A percentile compares a stretch with the other conserved stretches of the same genome.
Evolutionary conservation across 2,329 filamentous ascomycete species (phyloP).

Genomic region (Dothiorella sarmentorum): DNA sequence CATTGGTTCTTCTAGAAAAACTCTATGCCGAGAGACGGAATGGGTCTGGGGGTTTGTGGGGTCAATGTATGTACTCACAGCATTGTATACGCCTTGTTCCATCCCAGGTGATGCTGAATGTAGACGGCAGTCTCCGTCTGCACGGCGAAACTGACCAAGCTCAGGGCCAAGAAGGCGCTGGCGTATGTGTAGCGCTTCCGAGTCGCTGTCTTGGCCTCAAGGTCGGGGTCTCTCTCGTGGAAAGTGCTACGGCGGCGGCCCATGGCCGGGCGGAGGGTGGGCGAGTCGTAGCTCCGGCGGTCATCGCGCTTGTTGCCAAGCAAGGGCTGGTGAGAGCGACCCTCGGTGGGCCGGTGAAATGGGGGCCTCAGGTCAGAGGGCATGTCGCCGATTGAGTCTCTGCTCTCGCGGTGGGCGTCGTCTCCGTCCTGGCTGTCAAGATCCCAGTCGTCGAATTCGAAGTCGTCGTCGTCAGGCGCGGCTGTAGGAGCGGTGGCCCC

Average conservation of each 20-base stretch:
- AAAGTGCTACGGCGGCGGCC: slow-evolving; percentile 65
- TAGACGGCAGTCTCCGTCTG: slow-evolving; percentile 96
- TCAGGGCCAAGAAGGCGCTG: slow-evolving; percentile 75
- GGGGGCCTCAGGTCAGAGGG: slow-evolving; percentile 48
- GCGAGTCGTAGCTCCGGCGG: slow-evolving; percentile 37
- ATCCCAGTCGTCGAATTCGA: slow-evolving; percentile 46
- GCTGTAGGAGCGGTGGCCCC: not conserved
- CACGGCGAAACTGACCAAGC: slow-evolving; percentile 81
- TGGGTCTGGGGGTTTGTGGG: not conserved
- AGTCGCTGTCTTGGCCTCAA: slow-evolving; percentile 61
- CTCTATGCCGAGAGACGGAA: not conserved
- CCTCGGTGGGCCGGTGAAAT: slow-evolving; percentile 35
- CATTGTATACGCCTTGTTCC: slow-evolving; percentile 99
- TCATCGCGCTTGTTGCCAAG: slow-evolving; percentile 43
- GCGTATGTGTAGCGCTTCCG: slow-evolving; percentile 84
- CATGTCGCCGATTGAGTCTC: slow-evolving; percentile 41
- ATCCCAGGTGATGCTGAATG: slow-evolving; percentile 86
- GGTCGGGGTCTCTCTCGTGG: slow-evolving; percentile 72
- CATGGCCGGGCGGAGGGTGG: slow-evolving; percentile 38
- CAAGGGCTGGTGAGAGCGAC: slow-evolving; percentile 51
- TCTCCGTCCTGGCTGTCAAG: not conserved
- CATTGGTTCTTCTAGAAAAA: not conserved
- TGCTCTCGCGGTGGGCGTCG: not conserved
- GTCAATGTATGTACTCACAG: slow-evolving; percentile 54
- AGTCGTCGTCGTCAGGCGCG: slow-evolving; percentile 28